Evolutionary conservation across 495 filamentous ascomycete species (phyloP).

Genomic region (Aspergillus taichungensis): DNA sequence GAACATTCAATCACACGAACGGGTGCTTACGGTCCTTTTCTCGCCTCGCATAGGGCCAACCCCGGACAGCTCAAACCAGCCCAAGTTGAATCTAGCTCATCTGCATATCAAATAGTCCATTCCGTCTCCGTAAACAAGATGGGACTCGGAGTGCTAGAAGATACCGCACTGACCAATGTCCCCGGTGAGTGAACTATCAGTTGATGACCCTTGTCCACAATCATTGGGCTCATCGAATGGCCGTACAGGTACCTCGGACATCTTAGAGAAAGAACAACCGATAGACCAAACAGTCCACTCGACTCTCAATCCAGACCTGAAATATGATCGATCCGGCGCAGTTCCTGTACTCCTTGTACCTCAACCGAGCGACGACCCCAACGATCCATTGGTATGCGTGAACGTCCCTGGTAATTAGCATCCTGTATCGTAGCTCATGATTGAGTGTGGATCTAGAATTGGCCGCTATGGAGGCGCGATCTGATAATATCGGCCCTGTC

Average conservation of each 20-base stretch:
- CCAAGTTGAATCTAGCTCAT: not conserved
- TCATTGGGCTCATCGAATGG: not conserved
- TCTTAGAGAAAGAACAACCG: slow-evolving; percentile 49
- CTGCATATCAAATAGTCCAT: not conserved
- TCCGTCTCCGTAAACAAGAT: slow-evolving; percentile 34
- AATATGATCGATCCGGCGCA: slow-evolving; percentile 61
- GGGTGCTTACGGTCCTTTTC: too few species aligned
- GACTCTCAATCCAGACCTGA: slow-evolving; percentile 40
- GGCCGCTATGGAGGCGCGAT: slow-evolving; percentile 83
- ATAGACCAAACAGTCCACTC: slow-evolving; percentile 16
- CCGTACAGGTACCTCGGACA: slow-evolving; percentile 50
- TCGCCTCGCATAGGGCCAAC: too few species aligned
- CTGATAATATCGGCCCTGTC: slow-evolving; percentile 70
- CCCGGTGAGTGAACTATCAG: slow-evolving; percentile 49
- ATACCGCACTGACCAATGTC: slow-evolving; percentile 52
- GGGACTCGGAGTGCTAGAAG: slow-evolving; percentile 77
- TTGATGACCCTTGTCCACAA: not conserved
- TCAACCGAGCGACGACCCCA: slow-evolving; percentile 72
- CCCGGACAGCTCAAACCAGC: not conserved
- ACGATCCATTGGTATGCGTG: slow-evolving; percentile 58
- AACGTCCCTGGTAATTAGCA: not conserved
- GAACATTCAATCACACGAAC: too few species aligned
- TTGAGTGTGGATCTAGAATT: slow-evolving; percentile 52
- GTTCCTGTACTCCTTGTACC: slow-evolving; percentile 67
- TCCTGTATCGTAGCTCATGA: slow-evolving; percentile 6